Evolutionary conservation across 495 filamentous ascomycete genomes (phyloP), one percentile per base, ranked within the genome.

Genomic region (Xylona heveae): DNA sequence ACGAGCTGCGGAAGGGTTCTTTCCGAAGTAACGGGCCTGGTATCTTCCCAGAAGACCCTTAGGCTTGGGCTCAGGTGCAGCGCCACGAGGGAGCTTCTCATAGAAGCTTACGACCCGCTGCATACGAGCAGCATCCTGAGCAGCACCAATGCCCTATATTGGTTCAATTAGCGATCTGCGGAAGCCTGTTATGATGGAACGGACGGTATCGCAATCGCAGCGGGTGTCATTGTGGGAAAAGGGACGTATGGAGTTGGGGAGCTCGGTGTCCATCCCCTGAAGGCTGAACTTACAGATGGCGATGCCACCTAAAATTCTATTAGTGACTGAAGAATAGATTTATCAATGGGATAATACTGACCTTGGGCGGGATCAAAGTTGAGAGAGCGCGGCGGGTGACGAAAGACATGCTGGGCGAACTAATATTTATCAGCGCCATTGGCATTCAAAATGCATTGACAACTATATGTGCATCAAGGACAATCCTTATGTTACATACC

Each of bases 291-390:
- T 71, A 97, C 88, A 54, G 71, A 76, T 38, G 88, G 88, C 43
- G 85, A 93, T 43, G 88, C 82, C 49, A 97, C 61, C 74, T 80
- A 49, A 13, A 38, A 25, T 25, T 8, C 13, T 7, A 25, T 25
- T 7, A 7, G 23, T 25, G 23, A 25, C 8, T 7, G 8, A 7
- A 13, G 8, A 25, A 5, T 15, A 30, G 19, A 34, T 36, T 51
- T 49, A 62, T 57, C 34, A 36, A 24, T 28, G 22, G 15, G 20
- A 28, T 23, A 16, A 22, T 12, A 43, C 68, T 41, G 69, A 85
- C 84, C 77, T 95, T 95, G 43, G 88, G 88, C 44, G 88, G 88
- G 54, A 99, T 91, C 51, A 99, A 68, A 65, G 90, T 92, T 48
- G 90, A 94, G 49, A 99, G 75, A 66, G 68, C 75, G 55, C 85